These are phyloP conservation scores for Lachancea cidri DNA, from an alignment of 805 yeast genomes.

Conservation along the genomic window DNA sequence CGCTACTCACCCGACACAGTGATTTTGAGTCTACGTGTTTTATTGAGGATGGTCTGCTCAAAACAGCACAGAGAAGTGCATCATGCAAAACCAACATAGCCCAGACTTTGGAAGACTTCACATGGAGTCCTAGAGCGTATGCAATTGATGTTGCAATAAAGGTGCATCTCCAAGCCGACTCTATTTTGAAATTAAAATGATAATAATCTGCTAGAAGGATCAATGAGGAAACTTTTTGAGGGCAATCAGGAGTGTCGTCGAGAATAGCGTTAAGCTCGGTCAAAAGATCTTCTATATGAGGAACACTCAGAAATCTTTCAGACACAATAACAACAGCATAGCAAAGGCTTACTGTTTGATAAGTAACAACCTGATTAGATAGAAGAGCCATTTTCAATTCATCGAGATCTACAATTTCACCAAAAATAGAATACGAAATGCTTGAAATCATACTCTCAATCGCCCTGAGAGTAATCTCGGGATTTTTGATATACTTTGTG, in stretches of 20 bases:
- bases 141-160: slow-evolving; percentile 12
- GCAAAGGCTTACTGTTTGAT: slow-evolving; percentile 6
- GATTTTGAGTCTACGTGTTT: slow-evolving; percentile 6
- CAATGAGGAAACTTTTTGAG: slow-evolving; percentile 11
- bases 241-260: slow-evolving; percentile 12
- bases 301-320: slow-evolving; percentile 8
- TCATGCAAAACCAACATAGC: slow-evolving; percentile 13
- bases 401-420: slow-evolving; percentile 7
- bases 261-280: slow-evolving; percentile 7
- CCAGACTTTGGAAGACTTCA: slow-evolving; percentile 11
- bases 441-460: slow-evolving; percentile 6
- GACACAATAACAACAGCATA: slow-evolving; percentile 10
- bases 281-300: slow-evolving; percentile 9
- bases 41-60: slow-evolving; percentile 14
- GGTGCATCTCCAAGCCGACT: slow-evolving; percentile 13
- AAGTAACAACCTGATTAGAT: slow-evolving; percentile 5
- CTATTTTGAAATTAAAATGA: slow-evolving; percentile 12
- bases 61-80: slow-evolving; percentile 10
- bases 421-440: slow-evolving; percentile 8
- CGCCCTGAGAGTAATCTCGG: slow-evolving; percentile 3
- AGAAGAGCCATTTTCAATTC: slow-evolving; percentile 5
- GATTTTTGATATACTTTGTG: slow-evolving; percentile 9
- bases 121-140: slow-evolving; percentile 13
- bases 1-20: slow-evolving; percentile 7
- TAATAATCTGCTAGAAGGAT: slow-evolving; percentile 13